Conservation (phyloP, 2,329 filamentous ascomycete species). For the Seiridium unicorne region DNA sequence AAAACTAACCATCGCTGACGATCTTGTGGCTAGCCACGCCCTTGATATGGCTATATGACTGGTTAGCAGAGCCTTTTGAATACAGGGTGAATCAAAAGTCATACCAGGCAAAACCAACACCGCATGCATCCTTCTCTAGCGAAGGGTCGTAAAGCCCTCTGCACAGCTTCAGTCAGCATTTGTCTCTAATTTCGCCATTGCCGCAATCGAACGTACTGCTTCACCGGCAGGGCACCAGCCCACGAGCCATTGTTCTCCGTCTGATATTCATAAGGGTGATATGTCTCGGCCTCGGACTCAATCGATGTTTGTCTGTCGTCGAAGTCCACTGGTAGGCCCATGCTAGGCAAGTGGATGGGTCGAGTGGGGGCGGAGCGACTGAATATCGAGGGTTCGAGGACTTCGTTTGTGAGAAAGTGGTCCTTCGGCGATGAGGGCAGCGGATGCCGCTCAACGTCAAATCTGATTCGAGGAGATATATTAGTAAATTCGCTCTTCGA, state of each 20-base stretch:
- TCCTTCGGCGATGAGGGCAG: conserved; percentile 10
- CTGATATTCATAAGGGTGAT: conserved; percentile 80
- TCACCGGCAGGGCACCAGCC: conserved; percentile 93
- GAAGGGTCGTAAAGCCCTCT: conserved; percentile 91
- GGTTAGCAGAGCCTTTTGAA: not conserved
- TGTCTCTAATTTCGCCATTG: not conserved
- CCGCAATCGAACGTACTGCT: conserved; percentile 61
- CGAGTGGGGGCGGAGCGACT: conserved; percentile 8
- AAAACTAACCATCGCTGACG: conserved; percentile 84
- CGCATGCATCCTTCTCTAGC: conserved; percentile 98
- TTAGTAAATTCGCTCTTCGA: not conserved
- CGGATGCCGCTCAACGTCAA: conserved; percentile 10
- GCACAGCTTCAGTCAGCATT: conserved; percentile 14
- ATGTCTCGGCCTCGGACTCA: conserved; percentile 58
- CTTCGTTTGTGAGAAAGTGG: not conserved
- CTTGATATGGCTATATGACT: conserved; percentile 82
- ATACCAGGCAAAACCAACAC: conserved; percentile 97
- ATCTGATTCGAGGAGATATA: not conserved
- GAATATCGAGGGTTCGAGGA: conserved; percentile 16
- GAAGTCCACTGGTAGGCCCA: conserved; percentile 65
- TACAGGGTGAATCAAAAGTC: not conserved
- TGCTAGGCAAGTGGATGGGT: conserved; percentile 58
- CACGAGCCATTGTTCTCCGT: conserved; percentile 82
- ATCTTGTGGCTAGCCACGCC: conserved; percentile 97
- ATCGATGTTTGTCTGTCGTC: conserved; percentile 65